Percentiles rank a stretch among this genome's conserved stretches.
phyloP scores from a whole-genome alignment of 2,329 filamentous ascomycete genomes.

The Diaporthe citriasiana region DNA sequence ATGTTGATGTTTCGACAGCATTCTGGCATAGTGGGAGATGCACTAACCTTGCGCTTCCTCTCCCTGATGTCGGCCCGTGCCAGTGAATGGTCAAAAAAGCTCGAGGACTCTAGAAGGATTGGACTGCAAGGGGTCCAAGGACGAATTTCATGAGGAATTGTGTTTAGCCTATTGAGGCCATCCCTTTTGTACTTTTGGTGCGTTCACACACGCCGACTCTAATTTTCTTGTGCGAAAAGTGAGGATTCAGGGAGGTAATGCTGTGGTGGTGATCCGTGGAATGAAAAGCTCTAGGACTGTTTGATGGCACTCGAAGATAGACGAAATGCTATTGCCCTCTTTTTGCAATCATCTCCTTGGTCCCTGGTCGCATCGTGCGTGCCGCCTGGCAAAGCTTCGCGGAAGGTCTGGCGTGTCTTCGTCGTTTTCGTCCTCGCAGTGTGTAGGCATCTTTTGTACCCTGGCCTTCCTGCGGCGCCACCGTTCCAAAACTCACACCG shows the following conservation, averaged over 20 bases:
- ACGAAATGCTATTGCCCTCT: conserved; percentile 4
- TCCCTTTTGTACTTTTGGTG: conserved; percentile 30
- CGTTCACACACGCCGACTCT: background rate
- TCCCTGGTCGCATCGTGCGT: too few relatives aligned
- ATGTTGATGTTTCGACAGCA: background rate
- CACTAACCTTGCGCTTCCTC: background rate
- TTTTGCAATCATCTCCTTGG: background rate
- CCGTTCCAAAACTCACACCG: background rate
- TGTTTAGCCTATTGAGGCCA: conserved; percentile 25
- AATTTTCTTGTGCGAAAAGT: background rate
- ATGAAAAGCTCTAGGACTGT: background rate
- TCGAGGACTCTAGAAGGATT: background rate
- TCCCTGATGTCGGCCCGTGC: background rate
- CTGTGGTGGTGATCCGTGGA: conserved; percentile 1
- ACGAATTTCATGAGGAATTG: conserved; percentile 34
- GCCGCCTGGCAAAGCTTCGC: background rate
- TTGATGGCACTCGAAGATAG: conserved; percentile 17
- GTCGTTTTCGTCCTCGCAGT: background rate
- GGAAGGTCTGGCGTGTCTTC: background rate
- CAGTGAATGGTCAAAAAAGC: background rate
- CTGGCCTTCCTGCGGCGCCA: background rate
- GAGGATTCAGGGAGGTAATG: background rate
- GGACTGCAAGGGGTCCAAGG: background rate
- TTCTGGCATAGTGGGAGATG: background rate
- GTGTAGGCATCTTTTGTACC: background rate